Percentiles rank a stretch among this genome's conserved stretches.
Conservation (phyloP, 257 asterid genomes). For the Fraxinus pennsylvanica region DNA sequence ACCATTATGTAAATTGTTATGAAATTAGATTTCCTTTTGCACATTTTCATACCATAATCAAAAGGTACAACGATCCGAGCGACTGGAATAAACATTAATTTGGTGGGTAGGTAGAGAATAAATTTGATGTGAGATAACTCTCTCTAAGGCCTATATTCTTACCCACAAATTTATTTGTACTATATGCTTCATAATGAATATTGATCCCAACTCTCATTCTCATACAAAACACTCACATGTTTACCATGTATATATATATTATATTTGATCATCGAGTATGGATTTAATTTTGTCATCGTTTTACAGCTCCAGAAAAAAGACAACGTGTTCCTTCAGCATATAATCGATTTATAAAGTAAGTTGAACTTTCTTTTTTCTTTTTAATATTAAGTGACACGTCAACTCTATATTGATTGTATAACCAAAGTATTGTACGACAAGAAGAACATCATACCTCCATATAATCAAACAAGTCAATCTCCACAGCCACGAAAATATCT, state of each 20-base stretch:
- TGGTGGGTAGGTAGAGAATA: too few species aligned
- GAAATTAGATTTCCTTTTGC: not conserved
- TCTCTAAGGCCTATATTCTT: not conserved
- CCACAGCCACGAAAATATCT: too few species aligned
- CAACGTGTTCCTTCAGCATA: slow-evolving; percentile 94
- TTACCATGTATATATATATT: not conserved
- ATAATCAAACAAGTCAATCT: too few species aligned
- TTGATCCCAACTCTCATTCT: not conserved
- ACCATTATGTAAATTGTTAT: not conserved
- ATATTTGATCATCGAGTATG: not conserved
- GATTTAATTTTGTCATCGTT: not conserved
- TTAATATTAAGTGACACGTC: not conserved
- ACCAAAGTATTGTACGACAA: not conserved
- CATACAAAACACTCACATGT: too few species aligned
- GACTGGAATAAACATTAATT: too few species aligned
- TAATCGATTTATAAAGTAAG: slow-evolving; percentile 91
- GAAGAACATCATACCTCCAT: too few species aligned
- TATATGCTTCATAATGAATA: not conserved
- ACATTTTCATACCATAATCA: not conserved
- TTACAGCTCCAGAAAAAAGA: slow-evolving; percentile 83
- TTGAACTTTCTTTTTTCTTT: not conserved
- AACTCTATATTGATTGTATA: not conserved
- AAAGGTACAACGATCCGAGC: too few species aligned
- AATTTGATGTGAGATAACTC: too few species aligned
- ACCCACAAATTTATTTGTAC: not conserved